phyloP scores from a whole-genome alignment of 2,329 filamentous ascomycete genomes.

The Lachnellula cervina region DNA sequence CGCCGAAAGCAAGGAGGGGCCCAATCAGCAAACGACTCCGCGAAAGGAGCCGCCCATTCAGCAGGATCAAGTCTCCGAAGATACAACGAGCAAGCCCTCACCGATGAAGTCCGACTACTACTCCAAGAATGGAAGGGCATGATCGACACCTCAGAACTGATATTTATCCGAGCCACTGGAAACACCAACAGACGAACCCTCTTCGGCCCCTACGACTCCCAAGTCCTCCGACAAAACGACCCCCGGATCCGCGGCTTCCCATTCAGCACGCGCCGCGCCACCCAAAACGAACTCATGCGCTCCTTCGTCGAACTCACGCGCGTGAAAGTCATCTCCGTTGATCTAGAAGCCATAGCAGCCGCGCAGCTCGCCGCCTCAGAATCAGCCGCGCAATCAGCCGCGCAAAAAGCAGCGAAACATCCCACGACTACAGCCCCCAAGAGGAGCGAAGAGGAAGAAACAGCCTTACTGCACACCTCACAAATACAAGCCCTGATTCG shows the following conservation, averaged over 20 bases:
- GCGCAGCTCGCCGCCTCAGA: slow-evolving; percentile 45
- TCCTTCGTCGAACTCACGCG: slow-evolving; percentile 91
- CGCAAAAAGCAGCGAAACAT: slow-evolving; percentile 42
- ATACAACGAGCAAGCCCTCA: slow-evolving; percentile 88
- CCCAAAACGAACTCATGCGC: slow-evolving; percentile 90
- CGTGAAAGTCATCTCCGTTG: slow-evolving; percentile 76
- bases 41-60: slow-evolving; percentile 92
- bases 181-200: slow-evolving; percentile 79
- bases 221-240: slow-evolving; percentile 76
- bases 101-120: slow-evolving; percentile 79
- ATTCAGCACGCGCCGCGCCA: slow-evolving; percentile 86
- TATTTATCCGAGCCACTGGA: slow-evolving; percentile 88
- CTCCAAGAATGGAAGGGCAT: slow-evolving; percentile 79
- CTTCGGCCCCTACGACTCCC: slow-evolving; percentile 86
- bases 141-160: slow-evolving; percentile 75
- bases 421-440: slow-evolving; percentile 48
- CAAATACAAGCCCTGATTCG: slow-evolving; percentile 86
- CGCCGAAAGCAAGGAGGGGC: slow-evolving; percentile 92
- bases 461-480: slow-evolving; percentile 73
- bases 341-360: slow-evolving; percentile 55
- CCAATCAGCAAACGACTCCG: slow-evolving; percentile 87
- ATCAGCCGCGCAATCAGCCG: slow-evolving; percentile 38
- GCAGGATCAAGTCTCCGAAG: slow-evolving; percentile 84
- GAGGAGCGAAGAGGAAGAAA: slow-evolving; percentile 77
- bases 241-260: slow-evolving; percentile 80